A percentile compares a stretch with the other conserved stretches of the same genome.
Conservation (phyloP, 2,329 filamentous ascomycete genomes). For the Biscogniauxia sp. region DNA sequence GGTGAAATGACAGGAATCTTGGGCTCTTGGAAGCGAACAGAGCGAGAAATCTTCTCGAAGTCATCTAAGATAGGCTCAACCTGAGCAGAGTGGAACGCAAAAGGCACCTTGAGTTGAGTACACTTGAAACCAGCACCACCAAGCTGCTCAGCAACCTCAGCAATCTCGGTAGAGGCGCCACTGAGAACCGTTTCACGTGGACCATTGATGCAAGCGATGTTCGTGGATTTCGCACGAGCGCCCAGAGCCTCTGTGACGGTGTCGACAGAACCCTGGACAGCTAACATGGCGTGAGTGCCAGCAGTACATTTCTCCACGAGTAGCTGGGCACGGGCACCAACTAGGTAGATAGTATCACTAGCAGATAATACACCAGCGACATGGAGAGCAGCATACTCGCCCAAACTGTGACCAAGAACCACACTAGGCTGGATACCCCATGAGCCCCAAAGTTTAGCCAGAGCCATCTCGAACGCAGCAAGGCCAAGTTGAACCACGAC, state of each 20-base stretch:
- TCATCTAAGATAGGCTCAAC: slow-evolving; percentile 61
- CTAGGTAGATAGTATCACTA: slow-evolving; percentile 69
- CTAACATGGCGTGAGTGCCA: slow-evolving; percentile 62
- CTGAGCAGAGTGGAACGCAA: slow-evolving; percentile 65
- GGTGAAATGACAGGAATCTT: slow-evolving; percentile 66
- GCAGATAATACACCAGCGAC: slow-evolving; percentile 69
- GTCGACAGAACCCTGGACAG: slow-evolving; percentile 47
- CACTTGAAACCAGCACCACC: slow-evolving; percentile 55
- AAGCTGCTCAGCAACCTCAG: slow-evolving; percentile 40
- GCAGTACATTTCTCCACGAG: slow-evolving; percentile 63
- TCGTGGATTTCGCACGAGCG: slow-evolving; percentile 39
- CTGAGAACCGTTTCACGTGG: slow-evolving; percentile 74
- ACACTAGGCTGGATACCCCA: slow-evolving; percentile 55
- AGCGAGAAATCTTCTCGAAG: slow-evolving; percentile 53
- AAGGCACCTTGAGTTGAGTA: slow-evolving; percentile 62
- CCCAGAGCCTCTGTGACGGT: slow-evolving; percentile 52
- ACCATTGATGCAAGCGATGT: slow-evolving; percentile 72
- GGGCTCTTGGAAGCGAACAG: slow-evolving; percentile 55
- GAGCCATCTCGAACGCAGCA: slow-evolving; percentile 56
- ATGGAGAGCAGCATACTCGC: slow-evolving; percentile 72
- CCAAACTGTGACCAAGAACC: slow-evolving; percentile 63
- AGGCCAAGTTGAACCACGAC: slow-evolving; percentile 53
- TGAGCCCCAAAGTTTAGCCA: slow-evolving; percentile 54
- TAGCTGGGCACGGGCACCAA: slow-evolving; percentile 62
- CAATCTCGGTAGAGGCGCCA: slow-evolving; percentile 42